phyloP scores from a whole-genome alignment of 148 eudicot species.

The Bassia scoparia region DNA sequence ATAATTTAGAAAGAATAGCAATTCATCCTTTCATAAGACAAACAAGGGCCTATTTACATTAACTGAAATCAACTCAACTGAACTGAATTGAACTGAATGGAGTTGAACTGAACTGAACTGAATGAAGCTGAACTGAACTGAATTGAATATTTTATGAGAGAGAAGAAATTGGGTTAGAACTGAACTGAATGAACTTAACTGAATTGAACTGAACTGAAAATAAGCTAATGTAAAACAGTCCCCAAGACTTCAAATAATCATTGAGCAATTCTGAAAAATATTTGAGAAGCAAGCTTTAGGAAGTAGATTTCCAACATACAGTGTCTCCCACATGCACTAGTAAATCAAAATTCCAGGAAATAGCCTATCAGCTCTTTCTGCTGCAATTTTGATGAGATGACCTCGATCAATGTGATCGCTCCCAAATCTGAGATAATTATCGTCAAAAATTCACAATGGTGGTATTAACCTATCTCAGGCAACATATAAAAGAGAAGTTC shows the following conservation, averaged over 20 bases:
- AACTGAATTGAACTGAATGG: too few relatives aligned
- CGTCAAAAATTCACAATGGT: background rate
- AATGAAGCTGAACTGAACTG: too few relatives aligned
- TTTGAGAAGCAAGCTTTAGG: background rate
- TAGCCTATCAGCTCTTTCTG: slow-evolving; percentile 19
- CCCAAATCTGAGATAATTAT: slow-evolving; percentile 23
- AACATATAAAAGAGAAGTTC: background rate
- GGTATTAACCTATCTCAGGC: background rate
- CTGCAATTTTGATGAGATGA: slow-evolving; percentile 24
- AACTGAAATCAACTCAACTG: too few relatives aligned
- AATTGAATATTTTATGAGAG: too few relatives aligned
- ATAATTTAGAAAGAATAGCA: background rate
- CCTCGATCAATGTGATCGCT: slow-evolving; percentile 27
- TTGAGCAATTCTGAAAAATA: background rate
- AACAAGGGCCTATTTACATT: too few relatives aligned
- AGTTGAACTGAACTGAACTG: too few relatives aligned
- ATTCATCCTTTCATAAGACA: background rate
- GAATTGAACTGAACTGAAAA: too few relatives aligned
- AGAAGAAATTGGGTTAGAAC: too few relatives aligned
- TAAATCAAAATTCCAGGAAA: slow-evolving; percentile 22
- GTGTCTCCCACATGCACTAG: slow-evolving; percentile 31
- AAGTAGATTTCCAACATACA: slow-evolving; percentile 10
- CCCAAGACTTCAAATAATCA: background rate
- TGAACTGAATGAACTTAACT: too few relatives aligned
- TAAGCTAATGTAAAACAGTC: too few relatives aligned